phyloP scores from a whole-genome alignment of 768 basidiomycete species.

The Pleurotus giganteus region DNA sequence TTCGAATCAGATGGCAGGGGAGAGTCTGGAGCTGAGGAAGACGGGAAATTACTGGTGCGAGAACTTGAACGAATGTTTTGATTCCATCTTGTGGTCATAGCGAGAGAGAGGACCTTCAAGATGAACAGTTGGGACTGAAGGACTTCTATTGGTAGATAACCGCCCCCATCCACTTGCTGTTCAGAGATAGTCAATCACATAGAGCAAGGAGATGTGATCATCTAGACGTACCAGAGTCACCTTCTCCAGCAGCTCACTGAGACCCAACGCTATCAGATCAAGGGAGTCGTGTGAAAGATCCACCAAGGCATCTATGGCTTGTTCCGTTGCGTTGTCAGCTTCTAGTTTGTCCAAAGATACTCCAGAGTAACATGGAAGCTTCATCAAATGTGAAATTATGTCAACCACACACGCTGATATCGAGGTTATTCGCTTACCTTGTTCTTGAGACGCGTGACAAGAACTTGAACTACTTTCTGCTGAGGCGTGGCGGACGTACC shows the following conservation, averaged over 20 bases:
- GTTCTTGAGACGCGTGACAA: conserved; percentile 78
- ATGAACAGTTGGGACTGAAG: conserved; percentile 87
- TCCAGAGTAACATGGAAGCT: conserved; percentile 90
- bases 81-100: conserved; percentile 77
- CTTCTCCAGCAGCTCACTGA: conserved; percentile 76
- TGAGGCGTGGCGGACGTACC: conserved; percentile 56
- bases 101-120: conserved; percentile 75
- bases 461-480: conserved; percentile 76
- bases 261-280: conserved; percentile 75
- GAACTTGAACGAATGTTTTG: conserved; percentile 42
- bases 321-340: conserved; percentile 68
- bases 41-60: conserved; percentile 36
- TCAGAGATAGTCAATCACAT: conserved; percentile 10
- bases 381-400: conserved; percentile 7
- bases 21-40: conserved; percentile 34
- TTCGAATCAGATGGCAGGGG: conserved; percentile 31
- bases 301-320: conserved; percentile 77
- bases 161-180: conserved; percentile 54
- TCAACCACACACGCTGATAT: conserved; percentile 3
- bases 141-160: conserved; percentile 60
- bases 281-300: conserved; percentile 75
- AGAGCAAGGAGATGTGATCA: conserved; percentile 4
- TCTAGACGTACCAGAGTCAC: conserved; percentile 60
- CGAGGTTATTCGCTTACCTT: conserved; percentile 54
- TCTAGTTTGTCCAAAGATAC: conserved; percentile 70